phyloP scores from a whole-genome alignment of 2,329 filamentous ascomycete species.

The Calonectria pseudoreteaudii region DNA sequence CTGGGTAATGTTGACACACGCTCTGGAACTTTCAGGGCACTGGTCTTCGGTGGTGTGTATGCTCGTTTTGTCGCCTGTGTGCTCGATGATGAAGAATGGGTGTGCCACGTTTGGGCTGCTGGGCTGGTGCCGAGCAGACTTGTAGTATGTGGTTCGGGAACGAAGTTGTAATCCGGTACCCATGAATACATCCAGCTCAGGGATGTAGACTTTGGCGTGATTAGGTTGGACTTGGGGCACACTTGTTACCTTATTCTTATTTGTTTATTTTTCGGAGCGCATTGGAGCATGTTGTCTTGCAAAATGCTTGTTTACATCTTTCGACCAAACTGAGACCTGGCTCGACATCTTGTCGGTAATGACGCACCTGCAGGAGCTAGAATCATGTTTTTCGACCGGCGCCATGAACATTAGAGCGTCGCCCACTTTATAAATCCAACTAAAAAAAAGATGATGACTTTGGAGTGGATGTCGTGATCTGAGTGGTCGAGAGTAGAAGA shows the following conservation, averaged over 20 bases:
- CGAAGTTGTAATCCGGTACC: background rate
- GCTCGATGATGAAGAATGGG: background rate
- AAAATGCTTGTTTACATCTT: background rate
- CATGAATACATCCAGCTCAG: background rate
- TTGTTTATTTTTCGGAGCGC: background rate
- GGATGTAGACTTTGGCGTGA: background rate
- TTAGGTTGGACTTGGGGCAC: background rate
- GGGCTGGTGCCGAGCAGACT: background rate
- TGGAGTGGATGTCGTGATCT: too few species aligned
- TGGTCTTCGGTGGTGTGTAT: background rate
- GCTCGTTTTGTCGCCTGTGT: background rate
- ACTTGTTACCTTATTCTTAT: background rate
- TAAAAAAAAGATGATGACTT: too few species aligned
- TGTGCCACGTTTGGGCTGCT: background rate
- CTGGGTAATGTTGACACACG: background rate
- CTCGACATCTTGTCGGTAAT: too few species aligned
- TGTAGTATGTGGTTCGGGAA: background rate
- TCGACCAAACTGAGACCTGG: too few species aligned
- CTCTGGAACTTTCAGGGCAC: background rate
- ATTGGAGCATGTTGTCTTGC: background rate
- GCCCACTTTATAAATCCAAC: too few species aligned
- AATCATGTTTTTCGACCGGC: too few species aligned
- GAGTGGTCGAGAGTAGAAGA: background rate
- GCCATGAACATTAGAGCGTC: too few species aligned
- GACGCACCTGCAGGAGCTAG: too few species aligned